Conservation (phyloP, 176 grass and related monocot species). For the Oryza longistaminata region DNA sequence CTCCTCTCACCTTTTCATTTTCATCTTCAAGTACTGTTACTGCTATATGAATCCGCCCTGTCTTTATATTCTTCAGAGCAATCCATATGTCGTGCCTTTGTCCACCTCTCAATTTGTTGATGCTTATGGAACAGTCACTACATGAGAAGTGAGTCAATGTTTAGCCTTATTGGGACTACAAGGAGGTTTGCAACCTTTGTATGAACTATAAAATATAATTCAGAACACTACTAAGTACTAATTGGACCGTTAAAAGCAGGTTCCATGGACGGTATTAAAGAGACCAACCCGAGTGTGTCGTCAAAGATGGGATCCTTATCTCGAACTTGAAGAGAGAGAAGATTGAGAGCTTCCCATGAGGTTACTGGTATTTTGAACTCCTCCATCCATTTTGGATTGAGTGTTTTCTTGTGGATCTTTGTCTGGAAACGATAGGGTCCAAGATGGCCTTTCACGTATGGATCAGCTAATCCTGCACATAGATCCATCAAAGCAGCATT, state of each 20-base stretch:
- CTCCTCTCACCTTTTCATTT: conserved; percentile 53
- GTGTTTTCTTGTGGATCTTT: conserved; percentile 94
- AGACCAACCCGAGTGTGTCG: conserved; percentile 86
- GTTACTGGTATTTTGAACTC: conserved; percentile 90
- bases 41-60: conserved; percentile 75
- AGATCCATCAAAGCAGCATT: conserved; percentile 3
- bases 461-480: conserved; percentile 79
- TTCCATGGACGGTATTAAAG: background rate
- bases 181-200: background rate
- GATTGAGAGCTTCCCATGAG: conserved; percentile 80
- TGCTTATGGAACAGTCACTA: conserved; percentile 75
- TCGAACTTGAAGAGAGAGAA: conserved; percentile 83
- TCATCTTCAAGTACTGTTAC: conserved; percentile 86
- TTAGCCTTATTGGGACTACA: background rate
- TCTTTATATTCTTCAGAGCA: conserved; percentile 87
- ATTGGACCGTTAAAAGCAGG: background rate
- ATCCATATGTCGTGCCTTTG: conserved; percentile 91
- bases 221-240: conserved; percentile 8
- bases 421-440: conserved; percentile 83
- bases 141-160: background rate
- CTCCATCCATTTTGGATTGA: conserved; percentile 88
- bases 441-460: conserved; percentile 82
- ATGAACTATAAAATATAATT: background rate
- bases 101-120: conserved; percentile 78
- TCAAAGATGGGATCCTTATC: conserved; percentile 94